Percentiles rank a stretch among this genome's conserved stretches.
Evolutionary conservation across 192 early-diverging fungal genomes (phyloP).

Genomic region (Coemansia sp.): DNA sequence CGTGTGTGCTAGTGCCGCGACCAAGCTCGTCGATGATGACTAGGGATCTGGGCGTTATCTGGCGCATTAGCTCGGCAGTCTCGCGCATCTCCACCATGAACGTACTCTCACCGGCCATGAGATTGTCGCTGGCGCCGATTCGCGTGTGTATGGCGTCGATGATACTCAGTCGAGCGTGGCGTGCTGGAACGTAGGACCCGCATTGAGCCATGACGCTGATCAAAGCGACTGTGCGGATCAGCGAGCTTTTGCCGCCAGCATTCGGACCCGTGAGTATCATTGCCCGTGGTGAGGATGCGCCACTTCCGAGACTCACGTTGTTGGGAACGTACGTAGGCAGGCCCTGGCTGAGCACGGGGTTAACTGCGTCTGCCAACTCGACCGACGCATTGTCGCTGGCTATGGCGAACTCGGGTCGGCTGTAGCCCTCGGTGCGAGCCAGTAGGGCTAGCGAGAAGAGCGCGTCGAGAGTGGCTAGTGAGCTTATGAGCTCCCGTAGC

Average conservation of each 20-base stretch:
- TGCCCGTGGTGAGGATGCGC: slow-evolving; percentile 49
- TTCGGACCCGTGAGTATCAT: slow-evolving; percentile 96
- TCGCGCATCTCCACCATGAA: slow-evolving; percentile 97
- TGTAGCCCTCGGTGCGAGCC: slow-evolving; percentile 86
- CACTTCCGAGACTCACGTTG: slow-evolving; percentile 69
- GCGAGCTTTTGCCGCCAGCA: slow-evolving; percentile 97
- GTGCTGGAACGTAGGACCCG: slow-evolving; percentile 91
- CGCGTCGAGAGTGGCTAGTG: slow-evolving; percentile 65
- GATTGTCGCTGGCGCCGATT: slow-evolving; percentile 96
- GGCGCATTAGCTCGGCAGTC: slow-evolving; percentile 85
- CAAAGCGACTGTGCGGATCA: slow-evolving; percentile 89
- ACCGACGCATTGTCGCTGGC: slow-evolving; percentile 56
- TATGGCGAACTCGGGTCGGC: slow-evolving; percentile 72
- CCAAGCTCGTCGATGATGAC: slow-evolving; percentile 98
- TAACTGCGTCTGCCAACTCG: slow-evolving; percentile 84
- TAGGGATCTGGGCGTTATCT: slow-evolving; percentile 83
- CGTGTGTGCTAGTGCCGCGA: slow-evolving; percentile 94
- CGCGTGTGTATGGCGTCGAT: slow-evolving; percentile 95
- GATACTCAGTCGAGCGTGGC: slow-evolving; percentile 65
- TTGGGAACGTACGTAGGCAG: slow-evolving; percentile 87
- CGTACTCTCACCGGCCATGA: slow-evolving; percentile 89
- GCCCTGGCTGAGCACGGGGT: slow-evolving; percentile 47
- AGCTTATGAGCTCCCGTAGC: slow-evolving; percentile 64
- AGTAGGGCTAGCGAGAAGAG: slow-evolving; percentile 66
- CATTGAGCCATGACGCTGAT: slow-evolving; percentile 94